A percentile compares a stretch with the other conserved stretches of the same genome.
These are phyloP conservation scores for Chaetoceros tenuissimus DNA, from an alignment of 108 stramenopile species.

Conservation along the genomic window DNA sequence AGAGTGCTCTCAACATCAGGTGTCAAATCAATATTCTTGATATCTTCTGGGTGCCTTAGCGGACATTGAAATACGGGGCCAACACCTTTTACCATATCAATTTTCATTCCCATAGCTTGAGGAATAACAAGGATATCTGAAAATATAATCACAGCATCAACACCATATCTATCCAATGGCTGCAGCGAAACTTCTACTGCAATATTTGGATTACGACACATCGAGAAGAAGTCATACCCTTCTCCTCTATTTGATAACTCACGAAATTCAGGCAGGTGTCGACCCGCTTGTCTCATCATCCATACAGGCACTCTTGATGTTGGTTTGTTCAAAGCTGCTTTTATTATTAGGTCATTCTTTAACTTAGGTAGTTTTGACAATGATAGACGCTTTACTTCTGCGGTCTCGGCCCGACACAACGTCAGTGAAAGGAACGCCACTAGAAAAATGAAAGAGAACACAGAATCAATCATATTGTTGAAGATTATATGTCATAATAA, in stretches of 20 bases:
- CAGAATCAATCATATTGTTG: no score
- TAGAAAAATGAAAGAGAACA: no score
- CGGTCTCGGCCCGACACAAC: no score
- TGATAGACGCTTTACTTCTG: no score
- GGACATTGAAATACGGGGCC: constrained; percentile 88
- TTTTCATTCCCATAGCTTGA: constrained; percentile 76
- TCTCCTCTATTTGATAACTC: constrained; percentile 73
- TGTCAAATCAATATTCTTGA: constrained; percentile 56
- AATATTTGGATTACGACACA: constrained; percentile 75
- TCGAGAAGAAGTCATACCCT: constrained; percentile 84
- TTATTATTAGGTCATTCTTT: constrained; percentile 84
- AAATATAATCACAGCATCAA: constrained; percentile 94
- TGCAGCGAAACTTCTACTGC: constrained; percentile 94
- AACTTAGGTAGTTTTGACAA: no score
- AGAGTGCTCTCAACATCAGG: constrained; percentile 61
- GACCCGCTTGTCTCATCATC: constrained; percentile 92
- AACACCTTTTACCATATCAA: constrained; percentile 92
- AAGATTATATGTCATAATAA: no score
- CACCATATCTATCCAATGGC: constrained; percentile 81
- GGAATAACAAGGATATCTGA: constrained; percentile 93
- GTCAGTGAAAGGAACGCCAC: no score
- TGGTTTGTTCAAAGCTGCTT: constrained; percentile 60
- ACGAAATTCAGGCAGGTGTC: constrained; percentile 88
- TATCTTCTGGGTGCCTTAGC: constrained; percentile 60
- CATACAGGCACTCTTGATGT: constrained; percentile 81